phyloP scores from a whole-genome alignment of 2,329 filamentous ascomycete genomes.

The Penicillium italicum region DNA sequence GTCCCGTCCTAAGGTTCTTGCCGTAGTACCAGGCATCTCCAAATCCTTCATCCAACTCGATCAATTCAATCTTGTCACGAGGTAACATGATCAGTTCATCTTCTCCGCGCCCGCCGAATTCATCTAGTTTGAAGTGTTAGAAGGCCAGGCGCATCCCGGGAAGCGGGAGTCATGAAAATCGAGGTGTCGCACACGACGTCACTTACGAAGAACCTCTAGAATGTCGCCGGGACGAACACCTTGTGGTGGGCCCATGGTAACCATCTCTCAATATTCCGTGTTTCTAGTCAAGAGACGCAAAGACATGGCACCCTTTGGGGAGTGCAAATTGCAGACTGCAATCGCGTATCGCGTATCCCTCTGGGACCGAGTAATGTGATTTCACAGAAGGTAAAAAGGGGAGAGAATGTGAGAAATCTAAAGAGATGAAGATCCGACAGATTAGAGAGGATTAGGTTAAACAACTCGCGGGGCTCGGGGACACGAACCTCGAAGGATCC shows the following conservation, averaged over 20 bases:
- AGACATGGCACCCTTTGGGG: constrained; percentile 31
- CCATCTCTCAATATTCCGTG: constrained; percentile 9
- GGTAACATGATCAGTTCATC: constrained; percentile 89
- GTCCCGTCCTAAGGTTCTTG: constrained; percentile 42
- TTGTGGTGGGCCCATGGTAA: constrained; percentile 29
- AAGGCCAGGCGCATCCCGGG: constrained; percentile 8
- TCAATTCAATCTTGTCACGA: constrained; percentile 62
- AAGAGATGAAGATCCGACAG: constrained; percentile 4
- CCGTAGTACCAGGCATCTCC: constrained; percentile 64
- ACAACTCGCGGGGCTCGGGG: constrained; percentile 19
- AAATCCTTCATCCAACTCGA: constrained; percentile 64
- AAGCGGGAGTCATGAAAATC: background rate
- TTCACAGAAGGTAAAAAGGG: constrained; percentile 14
- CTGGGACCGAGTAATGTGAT: constrained; percentile 10
- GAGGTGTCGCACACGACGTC: constrained; percentile 8
- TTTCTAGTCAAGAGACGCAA: constrained; percentile 19
- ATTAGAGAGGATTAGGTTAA: constrained; percentile 14
- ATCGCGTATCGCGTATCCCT: constrained; percentile 5
- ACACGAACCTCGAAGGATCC: constrained; percentile 16
- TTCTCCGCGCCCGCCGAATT: constrained; percentile 84
- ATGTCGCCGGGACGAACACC: constrained; percentile 42
- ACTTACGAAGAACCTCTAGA: constrained; percentile 47
- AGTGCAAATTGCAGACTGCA: constrained; percentile 3
- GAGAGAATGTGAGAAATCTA: constrained; percentile 18
- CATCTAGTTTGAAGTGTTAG: constrained; percentile 57